These are phyloP conservation scores for Byssoonygena ceratinophila DNA, from an alignment of 2,329 filamentous ascomycete species.

Conservation along the genomic window DNA sequence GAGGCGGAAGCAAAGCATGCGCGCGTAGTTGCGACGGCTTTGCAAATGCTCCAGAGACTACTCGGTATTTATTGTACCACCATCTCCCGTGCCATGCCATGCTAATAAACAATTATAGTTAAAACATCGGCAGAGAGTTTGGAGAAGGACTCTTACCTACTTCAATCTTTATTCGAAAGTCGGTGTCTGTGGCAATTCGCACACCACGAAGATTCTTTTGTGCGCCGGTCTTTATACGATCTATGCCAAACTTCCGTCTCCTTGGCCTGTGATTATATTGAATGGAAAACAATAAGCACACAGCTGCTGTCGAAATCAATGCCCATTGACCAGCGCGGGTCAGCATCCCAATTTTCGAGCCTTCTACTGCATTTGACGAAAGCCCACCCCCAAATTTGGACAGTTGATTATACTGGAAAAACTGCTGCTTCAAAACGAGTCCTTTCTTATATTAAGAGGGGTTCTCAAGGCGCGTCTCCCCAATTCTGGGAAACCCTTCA, in stretches of 20 bases:
- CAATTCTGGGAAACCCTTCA: constrained; percentile 64
- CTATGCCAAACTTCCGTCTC: constrained; percentile 44
- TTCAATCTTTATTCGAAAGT: constrained; percentile 56
- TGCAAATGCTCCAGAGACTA: constrained; percentile 46
- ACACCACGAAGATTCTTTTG: constrained; percentile 45
- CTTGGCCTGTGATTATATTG: constrained; percentile 37
- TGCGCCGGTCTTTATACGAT: constrained; percentile 49
- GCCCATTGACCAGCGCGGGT: constrained; percentile 60
- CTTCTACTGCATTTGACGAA: constrained; percentile 57
- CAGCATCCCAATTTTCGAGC: constrained; percentile 59
- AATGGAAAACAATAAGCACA: constrained; percentile 58
- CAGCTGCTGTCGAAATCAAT: constrained; percentile 67
- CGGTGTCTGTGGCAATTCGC: constrained; percentile 52
- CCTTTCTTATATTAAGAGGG: constrained; percentile 63
- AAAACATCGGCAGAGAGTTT: constrained; percentile 41
- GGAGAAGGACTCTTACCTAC: constrained; percentile 49
- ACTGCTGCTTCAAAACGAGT: constrained; percentile 49
- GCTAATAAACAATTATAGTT: constrained; percentile 21
- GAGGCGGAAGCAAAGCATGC: constrained; percentile 79
- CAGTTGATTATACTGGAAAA: constrained; percentile 50
- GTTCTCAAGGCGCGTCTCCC: constrained; percentile 65
- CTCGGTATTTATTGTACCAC: constrained; percentile 23
- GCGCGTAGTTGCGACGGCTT: constrained; percentile 57
- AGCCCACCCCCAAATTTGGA: constrained; percentile 62
- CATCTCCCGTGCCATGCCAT: not conserved